These are phyloP conservation scores for Neonectria punicea DNA, from an alignment of 2,329 filamentous ascomycete species.

Conservation along the genomic window DNA sequence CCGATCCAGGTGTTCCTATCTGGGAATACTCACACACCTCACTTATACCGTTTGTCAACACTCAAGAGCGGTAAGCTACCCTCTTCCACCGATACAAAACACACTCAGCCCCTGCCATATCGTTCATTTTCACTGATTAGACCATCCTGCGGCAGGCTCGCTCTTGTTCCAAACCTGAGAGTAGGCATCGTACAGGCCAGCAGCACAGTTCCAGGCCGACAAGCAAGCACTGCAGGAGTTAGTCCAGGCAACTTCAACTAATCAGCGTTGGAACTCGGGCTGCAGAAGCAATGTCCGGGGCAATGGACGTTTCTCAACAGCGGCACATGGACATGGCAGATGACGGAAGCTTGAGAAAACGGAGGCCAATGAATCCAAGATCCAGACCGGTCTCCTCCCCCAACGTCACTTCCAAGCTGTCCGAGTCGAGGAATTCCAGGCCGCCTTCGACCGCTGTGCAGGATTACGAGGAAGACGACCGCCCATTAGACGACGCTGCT, in stretches of 20 bases:
- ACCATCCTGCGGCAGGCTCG: neutral
- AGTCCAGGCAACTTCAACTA: neutral
- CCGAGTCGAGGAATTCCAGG: neutral
- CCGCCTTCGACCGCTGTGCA: neutral
- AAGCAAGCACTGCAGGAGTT: neutral
- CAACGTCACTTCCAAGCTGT: slow-evolving; percentile 1
- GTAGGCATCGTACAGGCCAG: neutral
- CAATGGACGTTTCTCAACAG: neutral
- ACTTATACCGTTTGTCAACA: neutral
- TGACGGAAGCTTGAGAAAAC: neutral
- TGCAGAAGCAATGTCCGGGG: neutral
- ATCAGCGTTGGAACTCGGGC: neutral
- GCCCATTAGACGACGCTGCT: neutral
- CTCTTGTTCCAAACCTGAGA: neutral
- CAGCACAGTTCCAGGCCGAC: neutral
- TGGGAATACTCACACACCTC: neutral
- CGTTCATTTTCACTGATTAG: neutral
- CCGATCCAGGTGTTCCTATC: neutral
- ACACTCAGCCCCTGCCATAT: neutral
- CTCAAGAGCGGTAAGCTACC: neutral
- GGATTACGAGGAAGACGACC: slow-evolving; percentile 5
- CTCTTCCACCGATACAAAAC: neutral
- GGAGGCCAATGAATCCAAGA: neutral
- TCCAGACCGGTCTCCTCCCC: slow-evolving; percentile 11
- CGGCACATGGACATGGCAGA: neutral